Conservation (phyloP, 192 early-diverging fungal species). For the Anaeromyces robustus region DNA sequence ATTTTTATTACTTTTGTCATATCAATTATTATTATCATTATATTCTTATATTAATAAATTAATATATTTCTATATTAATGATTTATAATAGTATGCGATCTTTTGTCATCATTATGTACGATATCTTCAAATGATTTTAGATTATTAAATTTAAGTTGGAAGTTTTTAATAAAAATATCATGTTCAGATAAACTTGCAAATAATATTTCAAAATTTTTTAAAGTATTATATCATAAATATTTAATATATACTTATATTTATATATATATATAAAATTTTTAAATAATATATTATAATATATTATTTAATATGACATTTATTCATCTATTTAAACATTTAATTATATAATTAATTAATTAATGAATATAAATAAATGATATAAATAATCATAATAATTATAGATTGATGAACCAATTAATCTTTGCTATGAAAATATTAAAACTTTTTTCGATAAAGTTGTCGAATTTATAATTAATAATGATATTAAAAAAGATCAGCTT, state of each 20-base stretch:
- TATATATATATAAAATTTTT: no score
- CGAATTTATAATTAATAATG: not conserved
- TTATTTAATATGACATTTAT: no score
- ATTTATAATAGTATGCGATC: not conserved
- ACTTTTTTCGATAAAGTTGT: not conserved
- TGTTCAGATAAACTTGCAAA: not conserved
- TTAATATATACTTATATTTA: no score
- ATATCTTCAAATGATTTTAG: not conserved
- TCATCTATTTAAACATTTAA: no score
- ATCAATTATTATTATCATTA: no score
- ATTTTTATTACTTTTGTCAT: no score
- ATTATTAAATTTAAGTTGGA: not conserved
- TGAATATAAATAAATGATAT: no score
- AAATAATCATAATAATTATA: no score
- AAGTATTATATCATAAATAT: not conserved
- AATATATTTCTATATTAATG: no score
- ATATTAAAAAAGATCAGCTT: not conserved
- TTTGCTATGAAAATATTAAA: not conserved
- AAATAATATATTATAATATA: no score
- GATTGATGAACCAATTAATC: not conserved
- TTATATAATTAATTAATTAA: constrained; percentile 15
- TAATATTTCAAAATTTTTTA: not conserved
- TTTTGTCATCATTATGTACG: not conserved
- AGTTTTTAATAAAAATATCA: not conserved
- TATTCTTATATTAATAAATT: no score